Evolutionary conservation across 305 asterid genomes (phyloP).

Genomic region (Plantago coronopus): DNA sequence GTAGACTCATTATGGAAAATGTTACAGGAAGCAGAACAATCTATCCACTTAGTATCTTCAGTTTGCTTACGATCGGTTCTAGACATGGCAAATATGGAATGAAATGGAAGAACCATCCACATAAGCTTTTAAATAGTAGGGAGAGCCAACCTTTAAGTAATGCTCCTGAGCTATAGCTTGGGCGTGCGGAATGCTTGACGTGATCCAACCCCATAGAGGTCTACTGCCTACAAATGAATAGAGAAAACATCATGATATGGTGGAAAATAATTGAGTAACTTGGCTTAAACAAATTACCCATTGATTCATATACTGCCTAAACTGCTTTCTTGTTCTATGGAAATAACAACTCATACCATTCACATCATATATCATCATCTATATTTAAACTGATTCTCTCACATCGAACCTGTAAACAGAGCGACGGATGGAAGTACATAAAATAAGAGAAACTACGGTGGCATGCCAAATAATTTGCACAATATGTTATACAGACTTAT

Average conservation of each 20-base stretch:
- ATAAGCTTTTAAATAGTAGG: slow-evolving; percentile 5
- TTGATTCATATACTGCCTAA: background rate
- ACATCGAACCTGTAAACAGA: background rate
- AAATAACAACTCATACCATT: no score
- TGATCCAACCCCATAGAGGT: slow-evolving; percentile 81
- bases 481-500: no score
- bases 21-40: background rate
- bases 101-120: slow-evolving; percentile 1
- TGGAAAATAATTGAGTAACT: background rate
- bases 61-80: slow-evolving; percentile 8
- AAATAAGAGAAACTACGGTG: background rate
- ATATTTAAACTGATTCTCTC: background rate
- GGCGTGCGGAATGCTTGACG: slow-evolving; percentile 73
- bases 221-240: slow-evolving; percentile 57
- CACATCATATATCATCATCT: background rate
- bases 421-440: background rate
- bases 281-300: background rate
- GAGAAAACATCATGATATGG: slow-evolving; percentile 2
- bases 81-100: slow-evolving; percentile 3
- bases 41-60: background rate
- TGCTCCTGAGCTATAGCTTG: slow-evolving; percentile 76
- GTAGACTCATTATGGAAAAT: no score
- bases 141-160: slow-evolving; percentile 57
- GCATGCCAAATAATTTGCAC: background rate
- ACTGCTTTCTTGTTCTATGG: no score